phyloP scores from a whole-genome alignment of 345 rosid species.

The Euphorbia tirucalli region DNA sequence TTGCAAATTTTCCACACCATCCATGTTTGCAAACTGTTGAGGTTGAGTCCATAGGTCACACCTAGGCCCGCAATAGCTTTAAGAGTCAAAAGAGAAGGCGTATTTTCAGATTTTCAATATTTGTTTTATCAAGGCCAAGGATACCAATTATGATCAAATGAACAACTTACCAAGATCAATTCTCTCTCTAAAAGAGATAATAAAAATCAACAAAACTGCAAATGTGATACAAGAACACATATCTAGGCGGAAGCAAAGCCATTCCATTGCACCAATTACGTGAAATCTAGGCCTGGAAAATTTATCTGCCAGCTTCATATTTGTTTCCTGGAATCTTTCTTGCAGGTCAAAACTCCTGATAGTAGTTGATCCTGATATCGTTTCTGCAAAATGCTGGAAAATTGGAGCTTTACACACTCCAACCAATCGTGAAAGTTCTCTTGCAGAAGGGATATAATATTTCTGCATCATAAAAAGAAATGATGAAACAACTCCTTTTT shows the following conservation, averaged over 20 bases:
- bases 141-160: background rate
- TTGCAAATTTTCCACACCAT: constrained; percentile 64
- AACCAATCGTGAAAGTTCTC: constrained; percentile 63
- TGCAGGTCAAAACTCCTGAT: constrained; percentile 74
- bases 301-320: constrained; percentile 50
- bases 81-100: background rate
- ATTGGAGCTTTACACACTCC: constrained; percentile 71
- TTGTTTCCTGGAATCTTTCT: constrained; percentile 49
- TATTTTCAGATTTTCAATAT: background rate
- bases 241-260: constrained; percentile 72
- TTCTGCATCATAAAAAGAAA: constrained; percentile 38
- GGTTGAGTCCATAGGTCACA: constrained; percentile 76
- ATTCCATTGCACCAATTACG: constrained; percentile 54
- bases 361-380: constrained; percentile 62
- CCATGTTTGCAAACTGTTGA: constrained; percentile 61
- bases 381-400: constrained; percentile 71
- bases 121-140: background rate
- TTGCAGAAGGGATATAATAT: constrained; percentile 65
- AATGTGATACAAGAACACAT: constrained; percentile 51
- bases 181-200: constrained; percentile 47
- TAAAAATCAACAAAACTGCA: constrained; percentile 51
- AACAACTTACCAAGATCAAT: constrained; percentile 59
- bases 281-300: constrained; percentile 55
- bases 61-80: constrained; percentile 82
- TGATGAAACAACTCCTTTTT: background rate